phyloP scores from a whole-genome alignment of 305 asterid species.

The Fraxinus nigra region DNA sequence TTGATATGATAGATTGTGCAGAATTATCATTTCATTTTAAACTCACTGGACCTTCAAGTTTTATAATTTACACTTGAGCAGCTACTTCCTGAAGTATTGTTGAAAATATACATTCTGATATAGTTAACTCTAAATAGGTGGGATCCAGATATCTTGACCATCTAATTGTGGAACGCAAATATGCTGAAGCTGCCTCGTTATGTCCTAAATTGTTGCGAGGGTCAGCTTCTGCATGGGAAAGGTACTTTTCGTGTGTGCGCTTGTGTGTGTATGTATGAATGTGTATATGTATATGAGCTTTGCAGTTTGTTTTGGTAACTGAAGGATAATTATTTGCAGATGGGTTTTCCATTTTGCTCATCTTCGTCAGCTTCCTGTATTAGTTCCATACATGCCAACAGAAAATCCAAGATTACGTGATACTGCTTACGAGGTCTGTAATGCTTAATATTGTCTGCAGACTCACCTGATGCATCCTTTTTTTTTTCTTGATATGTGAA shows the following conservation, averaged over 20 bases:
- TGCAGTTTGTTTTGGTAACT: conserved; percentile 18
- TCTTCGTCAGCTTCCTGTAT: conserved; percentile 91
- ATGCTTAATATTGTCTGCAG: conserved; percentile 15
- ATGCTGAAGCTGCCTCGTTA: conserved; percentile 90
- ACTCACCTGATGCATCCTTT: background rate
- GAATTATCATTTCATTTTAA: conserved; percentile 3
- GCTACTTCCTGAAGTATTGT: conserved; percentile 12
- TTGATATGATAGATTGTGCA: conserved; percentile 7
- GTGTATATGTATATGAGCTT: conserved; percentile 3
- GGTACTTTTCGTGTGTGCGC: conserved; percentile 38
- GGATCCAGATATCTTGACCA: conserved; percentile 91
- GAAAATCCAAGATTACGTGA: conserved; percentile 93
- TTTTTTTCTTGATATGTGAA: conserved; percentile 11
- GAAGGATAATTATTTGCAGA: conserved; percentile 40
- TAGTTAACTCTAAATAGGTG: conserved; percentile 54
- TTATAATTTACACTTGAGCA: background rate
- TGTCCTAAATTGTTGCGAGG: conserved; percentile 92
- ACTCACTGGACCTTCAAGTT: background rate
- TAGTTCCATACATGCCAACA: conserved; percentile 92
- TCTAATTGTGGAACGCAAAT: conserved; percentile 89
- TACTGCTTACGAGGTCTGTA: conserved; percentile 92
- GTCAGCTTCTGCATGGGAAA: conserved; percentile 97
- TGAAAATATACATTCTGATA: conserved; percentile 16
- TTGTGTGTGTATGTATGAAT: background rate
- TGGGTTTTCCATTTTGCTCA: conserved; percentile 99